Conservation (phyloP, 768 basidiomycete genomes). For the Panaeolus cyanescens region DNA sequence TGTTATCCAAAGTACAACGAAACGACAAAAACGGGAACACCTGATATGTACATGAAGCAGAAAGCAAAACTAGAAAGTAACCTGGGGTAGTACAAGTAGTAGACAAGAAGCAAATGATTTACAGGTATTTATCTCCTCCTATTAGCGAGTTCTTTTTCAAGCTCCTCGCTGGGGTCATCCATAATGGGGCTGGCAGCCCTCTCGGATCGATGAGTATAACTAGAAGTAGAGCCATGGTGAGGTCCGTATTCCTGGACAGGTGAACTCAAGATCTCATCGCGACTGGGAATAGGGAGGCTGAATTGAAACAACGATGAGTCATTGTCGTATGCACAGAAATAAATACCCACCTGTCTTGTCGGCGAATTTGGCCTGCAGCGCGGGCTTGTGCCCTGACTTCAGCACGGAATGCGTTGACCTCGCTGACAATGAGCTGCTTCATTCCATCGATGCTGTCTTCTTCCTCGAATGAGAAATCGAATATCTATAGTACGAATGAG, state of each 20-base stretch:
- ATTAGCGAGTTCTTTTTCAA: slow-evolving; percentile 82
- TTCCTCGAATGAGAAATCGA: slow-evolving; percentile 95
- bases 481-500: slow-evolving; percentile 54
- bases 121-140: background rate
- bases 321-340: background rate
- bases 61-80: background rate
- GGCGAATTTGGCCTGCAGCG: slow-evolving; percentile 68
- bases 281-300: slow-evolving; percentile 77
- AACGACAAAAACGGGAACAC: background rate
- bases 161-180: slow-evolving; percentile 84
- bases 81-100: background rate
- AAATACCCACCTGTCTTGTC: slow-evolving; percentile 68
- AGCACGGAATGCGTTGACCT: slow-evolving; percentile 86
- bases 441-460: slow-evolving; percentile 98
- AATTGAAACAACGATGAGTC: background rate
- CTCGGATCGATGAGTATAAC: slow-evolving; percentile 53
- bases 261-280: slow-evolving; percentile 81
- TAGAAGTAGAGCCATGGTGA: slow-evolving; percentile 67
- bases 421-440: slow-evolving; percentile 93
- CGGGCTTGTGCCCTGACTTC: slow-evolving; percentile 87
- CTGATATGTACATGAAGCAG: background rate
- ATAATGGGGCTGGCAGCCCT: slow-evolving; percentile 70
- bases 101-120: background rate
- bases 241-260: slow-evolving; percentile 68
- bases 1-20: background rate